Conservation (phyloP, 2,329 filamentous ascomycete species). For the Chaetomiaceae sp. region DNA sequence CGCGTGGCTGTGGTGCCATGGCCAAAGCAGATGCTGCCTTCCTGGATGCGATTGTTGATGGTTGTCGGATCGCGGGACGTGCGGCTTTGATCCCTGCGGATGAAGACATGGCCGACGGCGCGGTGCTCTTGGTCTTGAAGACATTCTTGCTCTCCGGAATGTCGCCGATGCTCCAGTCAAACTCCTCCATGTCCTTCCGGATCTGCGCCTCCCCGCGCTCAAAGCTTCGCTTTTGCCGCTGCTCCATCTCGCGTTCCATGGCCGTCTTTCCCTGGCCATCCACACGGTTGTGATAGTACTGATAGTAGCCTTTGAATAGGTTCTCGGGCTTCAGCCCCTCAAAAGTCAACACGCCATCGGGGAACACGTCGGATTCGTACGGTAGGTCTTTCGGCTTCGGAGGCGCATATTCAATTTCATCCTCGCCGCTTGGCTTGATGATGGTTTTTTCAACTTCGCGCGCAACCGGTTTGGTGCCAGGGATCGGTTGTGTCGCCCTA, state of each 20-base stretch:
- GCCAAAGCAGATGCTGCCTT: slow-evolving; percentile 49
- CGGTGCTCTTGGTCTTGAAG: slow-evolving; percentile 29
- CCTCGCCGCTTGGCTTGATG: slow-evolving; percentile 54
- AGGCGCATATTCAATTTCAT: slow-evolving; percentile 86
- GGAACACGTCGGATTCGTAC: slow-evolving; percentile 65
- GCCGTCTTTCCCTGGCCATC: slow-evolving; percentile 62
- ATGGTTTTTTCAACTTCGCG: slow-evolving; percentile 56
- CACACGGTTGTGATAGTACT: slow-evolving; percentile 54
- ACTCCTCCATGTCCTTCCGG: slow-evolving; percentile 56
- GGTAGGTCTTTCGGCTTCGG: slow-evolving; percentile 61
- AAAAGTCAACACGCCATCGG: slow-evolving; percentile 49
- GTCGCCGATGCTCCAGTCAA: slow-evolving; percentile 55
- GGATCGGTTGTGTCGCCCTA: slow-evolving; percentile 54
- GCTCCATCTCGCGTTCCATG: slow-evolving; percentile 54
- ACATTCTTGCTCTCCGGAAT: slow-evolving; percentile 42
- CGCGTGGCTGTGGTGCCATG: slow-evolving; percentile 29
- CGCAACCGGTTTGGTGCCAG: slow-evolving; percentile 53
- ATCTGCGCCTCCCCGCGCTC: slow-evolving; percentile 61
- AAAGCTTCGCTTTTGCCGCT: slow-evolving; percentile 44
- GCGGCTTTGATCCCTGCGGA: slow-evolving; percentile 20
- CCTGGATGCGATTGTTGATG: slow-evolving; percentile 50
- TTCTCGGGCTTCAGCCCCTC: slow-evolving; percentile 54
- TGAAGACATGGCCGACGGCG: slow-evolving; percentile 16
- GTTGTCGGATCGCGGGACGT: slow-evolving; percentile 19
- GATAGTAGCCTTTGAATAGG: slow-evolving; percentile 55